Evolutionary conservation across 2,329 filamentous ascomycete genomes (phyloP).

Genomic region (Curvularia spicifera): DNA sequence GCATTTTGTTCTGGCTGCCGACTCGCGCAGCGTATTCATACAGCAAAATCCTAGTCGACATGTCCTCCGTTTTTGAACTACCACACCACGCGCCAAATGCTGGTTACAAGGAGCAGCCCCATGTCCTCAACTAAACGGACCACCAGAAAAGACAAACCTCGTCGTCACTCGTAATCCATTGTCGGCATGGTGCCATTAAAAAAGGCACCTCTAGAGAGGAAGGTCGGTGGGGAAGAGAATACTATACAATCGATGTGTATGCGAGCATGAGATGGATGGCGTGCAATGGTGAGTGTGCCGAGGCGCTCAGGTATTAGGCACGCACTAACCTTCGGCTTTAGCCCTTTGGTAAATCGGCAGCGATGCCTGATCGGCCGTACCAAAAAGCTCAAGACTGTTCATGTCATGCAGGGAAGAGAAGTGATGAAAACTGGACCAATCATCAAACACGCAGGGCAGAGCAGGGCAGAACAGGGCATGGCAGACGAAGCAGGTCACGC

Average conservation of each 20-base stretch:
- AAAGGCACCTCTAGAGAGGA: constrained; percentile 14
- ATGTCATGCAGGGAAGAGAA: constrained; percentile 16
- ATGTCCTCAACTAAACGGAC: constrained; percentile 11
- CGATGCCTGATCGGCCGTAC: constrained; percentile 7
- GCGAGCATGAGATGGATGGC: constrained; percentile 10
- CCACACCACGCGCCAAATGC: constrained; percentile 14
- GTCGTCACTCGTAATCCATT: constrained; percentile 34
- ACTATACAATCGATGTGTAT: constrained; percentile 32
- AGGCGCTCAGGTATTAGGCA: constrained; percentile 13
- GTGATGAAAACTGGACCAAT: constrained; percentile 12
- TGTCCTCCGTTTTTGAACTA: constrained; percentile 8
- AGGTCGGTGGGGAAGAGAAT: constrained; percentile 20
- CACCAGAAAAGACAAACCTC: constrained; percentile 31
- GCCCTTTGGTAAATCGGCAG: constrained; percentile 7
- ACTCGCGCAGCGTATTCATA: constrained; percentile 27
- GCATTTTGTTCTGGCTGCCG: constrained; percentile 18
- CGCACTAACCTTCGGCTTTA: constrained; percentile 14
- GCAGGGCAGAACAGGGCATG: constrained; percentile 7
- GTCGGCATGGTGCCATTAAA: constrained; percentile 20
- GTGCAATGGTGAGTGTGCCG: constrained; percentile 11
- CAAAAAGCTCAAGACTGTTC: constrained; percentile 15
- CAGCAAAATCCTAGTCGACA: constrained; percentile 19
- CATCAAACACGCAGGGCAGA: constrained; percentile 10
- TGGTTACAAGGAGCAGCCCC: constrained; percentile 7
- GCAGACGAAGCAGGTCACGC: constrained; percentile 22